phyloP scores from a whole-genome alignment of 306 rosid species.

The Myrica gale region DNA sequence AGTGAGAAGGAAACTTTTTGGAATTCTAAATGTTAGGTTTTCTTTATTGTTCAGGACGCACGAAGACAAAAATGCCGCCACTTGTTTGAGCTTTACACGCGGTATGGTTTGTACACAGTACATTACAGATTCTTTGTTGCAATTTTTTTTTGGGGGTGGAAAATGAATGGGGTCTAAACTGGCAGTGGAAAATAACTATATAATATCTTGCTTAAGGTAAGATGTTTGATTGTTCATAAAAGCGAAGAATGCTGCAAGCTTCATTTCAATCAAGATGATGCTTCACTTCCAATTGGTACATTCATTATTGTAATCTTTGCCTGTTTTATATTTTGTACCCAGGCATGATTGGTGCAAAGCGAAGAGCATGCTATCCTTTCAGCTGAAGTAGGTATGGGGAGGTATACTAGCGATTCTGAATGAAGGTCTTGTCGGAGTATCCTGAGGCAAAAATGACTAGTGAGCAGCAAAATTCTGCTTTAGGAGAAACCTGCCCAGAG shows the following conservation, averaged over 20 bases:
- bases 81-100: slow-evolving; percentile 48
- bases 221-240: no score
- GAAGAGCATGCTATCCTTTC: slow-evolving; percentile 77
- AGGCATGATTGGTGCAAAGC: slow-evolving; percentile 93
- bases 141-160: not conserved
- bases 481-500: slow-evolving; percentile 67
- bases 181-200: no score
- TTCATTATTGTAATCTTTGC: no score
- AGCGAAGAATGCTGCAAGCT: no score
- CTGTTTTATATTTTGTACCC: slow-evolving; percentile 26
- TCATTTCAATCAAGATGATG: no score
- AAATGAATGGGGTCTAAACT: no score
- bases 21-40: slow-evolving; percentile 29
- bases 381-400: slow-evolving; percentile 99
- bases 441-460: slow-evolving; percentile 63
- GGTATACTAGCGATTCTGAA: slow-evolving; percentile 48
- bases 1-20: slow-evolving; percentile 25
- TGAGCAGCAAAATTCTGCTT: slow-evolving; percentile 66
- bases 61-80: slow-evolving; percentile 45
- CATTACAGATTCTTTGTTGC: not conserved
- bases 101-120: slow-evolving; percentile 35
- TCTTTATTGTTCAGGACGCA: slow-evolving; percentile 46
- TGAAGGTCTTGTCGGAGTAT: slow-evolving; percentile 74
- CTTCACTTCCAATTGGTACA: no score
- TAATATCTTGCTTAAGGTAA: no score